Base-by-base conservation (phyloP, 2,329 filamentous ascomycete genomes). In the Pyrenophora graminea region DNA sequence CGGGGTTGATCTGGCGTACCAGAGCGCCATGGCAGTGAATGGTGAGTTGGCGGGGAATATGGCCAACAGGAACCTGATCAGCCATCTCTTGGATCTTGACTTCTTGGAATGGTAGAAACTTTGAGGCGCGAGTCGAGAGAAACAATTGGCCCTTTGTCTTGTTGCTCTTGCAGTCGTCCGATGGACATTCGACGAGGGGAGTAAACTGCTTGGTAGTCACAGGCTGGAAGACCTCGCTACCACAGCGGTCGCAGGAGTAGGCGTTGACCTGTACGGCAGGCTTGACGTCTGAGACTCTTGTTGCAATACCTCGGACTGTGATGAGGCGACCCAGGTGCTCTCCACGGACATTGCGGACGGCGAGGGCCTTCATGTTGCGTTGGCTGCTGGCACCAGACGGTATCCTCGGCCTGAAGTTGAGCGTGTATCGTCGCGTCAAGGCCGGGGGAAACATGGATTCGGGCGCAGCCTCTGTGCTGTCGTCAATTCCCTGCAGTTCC, bases 31-130 rank as follows among this genome's bases (percentile, higher is more conserved):
- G 88, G 74, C 91, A 96, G 66, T 96, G 84, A 18, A 99, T 79
- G 0, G 93, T 97, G 56, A 99, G 78, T 50, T 91, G 91, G 52
- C 94, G 85, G 27, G 94, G 94, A 64, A 99, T 99, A 71, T 99
- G 94, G 43, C 94, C 94, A 58, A 99, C 95, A 6, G 94, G 94
- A 0, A 99, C 94, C 74, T 99, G 94, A 72, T 99, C 94, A n/a
- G 94, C 91, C 85, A 97, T 90, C 72, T 99, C 94, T 75, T 99
- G 94, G 49, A 99, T 91, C 78, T 97, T 97, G 75, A 97, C 86
- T 75, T 99, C 94, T 74, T 99, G 94, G 79, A 99, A 99, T 3
- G 94, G 91, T 67, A 96, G 78, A 69, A 97, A 99, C 68, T 97
- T 99, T 44, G 92, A 97, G 0, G 93, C 94, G 64, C 94, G 85